Conservation (phyloP, 1,284 basidiomycete species). For the Rhizoctonia solani region DNA sequence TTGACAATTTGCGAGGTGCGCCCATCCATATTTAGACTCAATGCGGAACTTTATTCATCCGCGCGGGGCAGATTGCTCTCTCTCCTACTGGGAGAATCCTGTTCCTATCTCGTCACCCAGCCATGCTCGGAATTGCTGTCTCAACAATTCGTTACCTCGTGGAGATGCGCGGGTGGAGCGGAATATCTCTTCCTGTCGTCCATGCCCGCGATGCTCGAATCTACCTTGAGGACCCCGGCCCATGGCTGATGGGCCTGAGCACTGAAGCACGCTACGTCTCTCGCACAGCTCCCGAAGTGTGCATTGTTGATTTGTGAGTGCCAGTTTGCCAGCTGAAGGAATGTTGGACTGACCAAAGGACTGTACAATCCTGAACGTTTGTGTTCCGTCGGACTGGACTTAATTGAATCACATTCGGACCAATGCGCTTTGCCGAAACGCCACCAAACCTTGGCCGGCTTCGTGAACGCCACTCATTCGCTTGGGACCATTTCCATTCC, state of each 20-base stretch:
- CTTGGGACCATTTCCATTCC: no score
- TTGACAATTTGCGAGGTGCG: conserved; percentile 88
- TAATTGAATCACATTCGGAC: no score
- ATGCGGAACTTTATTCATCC: not conserved
- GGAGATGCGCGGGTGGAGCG: conserved; percentile 92
- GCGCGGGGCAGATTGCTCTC: conserved; percentile 85
- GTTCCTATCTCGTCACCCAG: conserved; percentile 88
- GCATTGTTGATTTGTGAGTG: conserved; percentile 87
- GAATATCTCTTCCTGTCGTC: conserved; percentile 80
- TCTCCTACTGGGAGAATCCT: conserved; percentile 90
- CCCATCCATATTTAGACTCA: conserved; percentile 8
- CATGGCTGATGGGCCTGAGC: conserved; percentile 91
- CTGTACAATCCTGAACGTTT: no score
- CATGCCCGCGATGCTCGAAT: conserved; percentile 90
- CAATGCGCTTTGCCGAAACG: no score
- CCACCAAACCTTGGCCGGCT: no score
- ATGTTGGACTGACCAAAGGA: not conserved
- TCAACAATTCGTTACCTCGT: conserved; percentile 90
- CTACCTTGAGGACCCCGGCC: conserved; percentile 76
- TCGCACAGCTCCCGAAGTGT: conserved; percentile 77
- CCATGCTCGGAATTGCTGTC: conserved; percentile 89
- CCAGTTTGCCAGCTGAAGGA: not conserved
- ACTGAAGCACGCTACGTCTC: conserved; percentile 83
- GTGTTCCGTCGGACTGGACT: no score
- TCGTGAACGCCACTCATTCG: no score